These are phyloP conservation scores for Jacaranda copaia DNA, from an alignment of 257 asterid species.

Conservation along the genomic window DNA sequence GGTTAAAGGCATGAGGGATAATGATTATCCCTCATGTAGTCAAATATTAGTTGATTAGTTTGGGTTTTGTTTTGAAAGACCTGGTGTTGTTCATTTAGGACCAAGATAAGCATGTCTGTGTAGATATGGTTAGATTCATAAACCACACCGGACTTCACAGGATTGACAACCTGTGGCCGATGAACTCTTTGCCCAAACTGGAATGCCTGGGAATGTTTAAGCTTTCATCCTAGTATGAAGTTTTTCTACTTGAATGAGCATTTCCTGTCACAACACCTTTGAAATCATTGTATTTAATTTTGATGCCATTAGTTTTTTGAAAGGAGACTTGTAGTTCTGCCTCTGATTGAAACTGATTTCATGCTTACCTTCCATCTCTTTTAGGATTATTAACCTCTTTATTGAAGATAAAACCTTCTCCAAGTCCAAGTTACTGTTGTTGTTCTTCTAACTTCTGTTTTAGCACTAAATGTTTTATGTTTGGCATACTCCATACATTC, in stretches of 20 bases:
- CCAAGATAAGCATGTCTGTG: not conserved
- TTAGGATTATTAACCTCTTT: not conserved
- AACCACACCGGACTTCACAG: too few relatives aligned
- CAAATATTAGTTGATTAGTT: not conserved
- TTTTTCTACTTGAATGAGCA: not conserved
- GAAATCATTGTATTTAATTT: not conserved
- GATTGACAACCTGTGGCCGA: not conserved
- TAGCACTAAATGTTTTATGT: not conserved
- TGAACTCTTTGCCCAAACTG: not conserved
- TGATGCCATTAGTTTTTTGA: not conserved
- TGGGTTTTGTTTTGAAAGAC: not conserved
- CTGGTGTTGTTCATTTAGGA: not conserved
- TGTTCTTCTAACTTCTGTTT: not conserved
- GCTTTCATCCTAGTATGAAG: not conserved
- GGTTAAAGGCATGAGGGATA: not conserved
- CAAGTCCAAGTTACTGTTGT: not conserved
- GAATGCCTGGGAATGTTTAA: not conserved
- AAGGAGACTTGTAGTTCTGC: not conserved
- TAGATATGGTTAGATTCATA: not conserved
- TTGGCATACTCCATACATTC: too few relatives aligned
- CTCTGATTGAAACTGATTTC: not conserved
- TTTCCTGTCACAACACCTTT: not conserved
- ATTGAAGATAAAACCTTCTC: not conserved
- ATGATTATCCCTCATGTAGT: not conserved
- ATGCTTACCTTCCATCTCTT: not conserved